A percentile compares a stretch with the other conserved stretches of the same genome.
Evolutionary conservation across 2,329 filamentous ascomycete genomes (phyloP).

Genomic region (Polytolypa hystricis): DNA sequence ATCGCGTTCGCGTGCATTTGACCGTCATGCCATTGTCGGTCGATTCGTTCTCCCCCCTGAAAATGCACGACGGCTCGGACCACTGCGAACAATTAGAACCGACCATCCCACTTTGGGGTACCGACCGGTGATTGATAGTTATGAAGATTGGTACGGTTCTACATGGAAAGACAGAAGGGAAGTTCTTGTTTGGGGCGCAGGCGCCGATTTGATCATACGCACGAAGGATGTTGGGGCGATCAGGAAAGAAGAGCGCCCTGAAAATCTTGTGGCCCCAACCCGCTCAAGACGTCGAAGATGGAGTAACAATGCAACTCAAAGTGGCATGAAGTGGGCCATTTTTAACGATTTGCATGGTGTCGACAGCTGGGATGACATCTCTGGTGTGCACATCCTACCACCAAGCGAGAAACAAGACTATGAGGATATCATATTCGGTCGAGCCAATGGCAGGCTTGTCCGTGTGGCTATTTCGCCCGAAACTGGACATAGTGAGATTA

Average conservation of each 20-base stretch:
- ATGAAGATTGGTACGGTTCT: constrained; percentile 39
- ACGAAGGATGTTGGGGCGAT: constrained; percentile 34
- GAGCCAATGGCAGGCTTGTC: constrained; percentile 43
- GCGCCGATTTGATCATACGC: constrained; percentile 44
- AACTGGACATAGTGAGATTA: constrained; percentile 19
- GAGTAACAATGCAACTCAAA: constrained; percentile 13
- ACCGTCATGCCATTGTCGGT: constrained; percentile 45
- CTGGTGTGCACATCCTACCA: constrained; percentile 43
- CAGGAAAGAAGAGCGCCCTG: constrained; percentile 4
- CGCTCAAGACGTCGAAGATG: not conserved
- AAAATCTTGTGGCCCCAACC: not conserved
- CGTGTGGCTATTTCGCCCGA: constrained; percentile 26
- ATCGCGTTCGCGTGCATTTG: constrained; percentile 46
- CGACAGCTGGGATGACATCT: constrained; percentile 50
- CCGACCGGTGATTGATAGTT: constrained; percentile 47
- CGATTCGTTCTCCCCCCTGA: constrained; percentile 39
- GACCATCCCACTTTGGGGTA: constrained; percentile 46
- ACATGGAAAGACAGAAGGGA: constrained; percentile 43
- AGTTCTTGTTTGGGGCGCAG: constrained; percentile 50
- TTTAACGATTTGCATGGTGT: constrained; percentile 41
- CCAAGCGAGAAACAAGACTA: constrained; percentile 28
- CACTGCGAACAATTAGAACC: constrained; percentile 27
- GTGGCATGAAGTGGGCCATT: constrained; percentile 37
- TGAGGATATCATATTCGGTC: constrained; percentile 44
- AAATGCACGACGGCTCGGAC: constrained; percentile 30